A percentile compares a stretch with the other conserved stretches of the same genome.
Conservation (phyloP, 179 eudicot genomes). For the Spinacia oleracea region DNA sequence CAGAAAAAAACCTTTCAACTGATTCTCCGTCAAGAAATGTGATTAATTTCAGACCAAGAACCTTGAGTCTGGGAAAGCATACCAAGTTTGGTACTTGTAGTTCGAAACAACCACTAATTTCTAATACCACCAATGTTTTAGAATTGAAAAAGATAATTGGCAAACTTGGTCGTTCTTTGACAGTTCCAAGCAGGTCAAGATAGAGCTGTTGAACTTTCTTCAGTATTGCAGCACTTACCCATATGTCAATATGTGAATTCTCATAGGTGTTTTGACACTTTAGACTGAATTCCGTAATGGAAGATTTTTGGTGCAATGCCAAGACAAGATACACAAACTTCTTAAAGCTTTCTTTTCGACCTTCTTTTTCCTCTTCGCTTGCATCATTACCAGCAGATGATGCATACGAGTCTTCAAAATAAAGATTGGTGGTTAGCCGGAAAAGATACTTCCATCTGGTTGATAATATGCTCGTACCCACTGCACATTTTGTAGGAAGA, state of each 20-base stretch:
- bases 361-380: neutral
- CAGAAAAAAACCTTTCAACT: neutral
- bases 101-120: neutral
- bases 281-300: neutral
- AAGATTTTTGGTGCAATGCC: constrained; percentile 3
- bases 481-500: constrained; percentile 11
- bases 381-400: too few relatives aligned
- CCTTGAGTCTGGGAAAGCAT: neutral
- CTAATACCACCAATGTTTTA: neutral
- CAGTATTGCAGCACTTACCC: neutral
- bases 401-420: neutral
- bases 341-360: neutral
- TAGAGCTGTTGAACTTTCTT: neutral
- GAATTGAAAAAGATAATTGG: neutral
- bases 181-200: neutral
- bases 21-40: neutral
- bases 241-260: neutral
- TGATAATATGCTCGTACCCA: constrained; percentile 18
- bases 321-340: constrained; percentile 22
- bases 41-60: neutral
- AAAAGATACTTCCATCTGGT: constrained; percentile 21
- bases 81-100: neutral
- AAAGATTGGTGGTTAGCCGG: constrained; percentile 5
- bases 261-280: neutral
- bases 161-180: neutral